A percentile compares a stretch with the other conserved stretches of the same genome.
Conservation (phyloP, 768 basidiomycete genomes). For the Podaxis sp. region DNA sequence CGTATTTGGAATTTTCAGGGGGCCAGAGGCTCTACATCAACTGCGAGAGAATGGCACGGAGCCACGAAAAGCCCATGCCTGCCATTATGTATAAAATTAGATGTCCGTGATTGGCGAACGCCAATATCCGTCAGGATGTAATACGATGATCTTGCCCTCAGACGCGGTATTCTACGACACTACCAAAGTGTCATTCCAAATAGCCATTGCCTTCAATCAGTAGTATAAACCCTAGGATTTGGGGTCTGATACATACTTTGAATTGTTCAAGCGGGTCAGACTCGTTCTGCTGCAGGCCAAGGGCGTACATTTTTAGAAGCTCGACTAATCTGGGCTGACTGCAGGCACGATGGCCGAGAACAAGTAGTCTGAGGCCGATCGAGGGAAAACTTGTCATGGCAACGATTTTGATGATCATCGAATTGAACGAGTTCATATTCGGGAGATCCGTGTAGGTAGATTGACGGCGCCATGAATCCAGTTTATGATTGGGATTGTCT, state of each 20-base stretch:
- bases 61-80: too few species aligned
- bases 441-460: background rate
- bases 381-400: conserved; percentile 6
- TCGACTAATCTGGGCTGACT: background rate
- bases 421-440: background rate
- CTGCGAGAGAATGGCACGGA: too few species aligned
- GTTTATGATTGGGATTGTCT: background rate
- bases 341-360: conserved; percentile 2
- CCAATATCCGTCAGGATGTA: too few species aligned
- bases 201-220: background rate
- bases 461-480: background rate
- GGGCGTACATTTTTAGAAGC: background rate
- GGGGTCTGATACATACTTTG: background rate
- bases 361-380: background rate
- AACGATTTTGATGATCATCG: background rate
- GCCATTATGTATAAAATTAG: too few species aligned
- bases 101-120: too few species aligned
- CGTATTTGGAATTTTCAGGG: too few species aligned
- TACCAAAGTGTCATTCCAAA: background rate
- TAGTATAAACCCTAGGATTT: background rate
- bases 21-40: too few species aligned
- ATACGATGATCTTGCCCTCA: too few species aligned
- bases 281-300: background rate
- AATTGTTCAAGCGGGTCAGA: background rate
- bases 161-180: too few species aligned